phyloP scores from a whole-genome alignment of 495 filamentous ascomycete genomes.

The Aspergillus campestris region DNA sequence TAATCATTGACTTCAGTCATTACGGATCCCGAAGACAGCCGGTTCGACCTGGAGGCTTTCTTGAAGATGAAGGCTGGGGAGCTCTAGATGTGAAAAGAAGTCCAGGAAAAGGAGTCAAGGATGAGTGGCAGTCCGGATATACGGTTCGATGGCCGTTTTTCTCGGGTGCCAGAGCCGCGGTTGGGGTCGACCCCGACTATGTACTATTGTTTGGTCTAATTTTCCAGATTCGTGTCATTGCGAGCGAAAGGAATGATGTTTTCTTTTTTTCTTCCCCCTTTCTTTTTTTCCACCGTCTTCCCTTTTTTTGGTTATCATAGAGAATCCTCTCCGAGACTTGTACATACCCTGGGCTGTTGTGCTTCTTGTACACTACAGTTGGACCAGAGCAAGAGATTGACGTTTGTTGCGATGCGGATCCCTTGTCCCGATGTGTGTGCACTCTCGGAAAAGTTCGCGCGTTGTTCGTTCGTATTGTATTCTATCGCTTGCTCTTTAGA shows the following conservation, averaged over 20 bases:
- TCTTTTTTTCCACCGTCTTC: conserved; percentile 1
- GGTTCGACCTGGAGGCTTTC: conserved; percentile 86
- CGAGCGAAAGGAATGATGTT: conserved; percentile 39
- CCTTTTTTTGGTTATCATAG: conserved; percentile 33
- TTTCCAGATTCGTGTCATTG: conserved; percentile 40
- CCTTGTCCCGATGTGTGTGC: conserved; percentile 3
- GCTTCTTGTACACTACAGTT: conserved; percentile 39
- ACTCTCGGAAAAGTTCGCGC: conserved; percentile 1
- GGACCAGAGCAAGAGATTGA: conserved; percentile 40
- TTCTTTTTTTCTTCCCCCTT: conserved; percentile 15
- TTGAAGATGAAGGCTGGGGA: conserved; percentile 56
- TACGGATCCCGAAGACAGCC: conserved; percentile 71
- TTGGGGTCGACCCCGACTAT: conserved; percentile 33
- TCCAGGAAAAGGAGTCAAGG: conserved; percentile 21
- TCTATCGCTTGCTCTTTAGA: conserved; percentile 7
- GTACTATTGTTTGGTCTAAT: conserved; percentile 46
- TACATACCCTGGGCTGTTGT: conserved; percentile 44
- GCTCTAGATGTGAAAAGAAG: conserved; percentile 32
- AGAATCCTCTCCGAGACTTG: conserved; percentile 39
- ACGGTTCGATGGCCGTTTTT: conserved; percentile 27
- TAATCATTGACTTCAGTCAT: conserved; percentile 50
- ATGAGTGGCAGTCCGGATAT: conserved; percentile 22
- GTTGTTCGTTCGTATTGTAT: conserved; percentile 3
- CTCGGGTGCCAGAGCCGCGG: conserved; percentile 32
- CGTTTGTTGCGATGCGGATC: conserved; percentile 20